Evolutionary conservation across 176 grass and related monocot species (phyloP), one percentile per base, ranked within the genome.

Genomic region (Melocanna baccifera): DNA sequence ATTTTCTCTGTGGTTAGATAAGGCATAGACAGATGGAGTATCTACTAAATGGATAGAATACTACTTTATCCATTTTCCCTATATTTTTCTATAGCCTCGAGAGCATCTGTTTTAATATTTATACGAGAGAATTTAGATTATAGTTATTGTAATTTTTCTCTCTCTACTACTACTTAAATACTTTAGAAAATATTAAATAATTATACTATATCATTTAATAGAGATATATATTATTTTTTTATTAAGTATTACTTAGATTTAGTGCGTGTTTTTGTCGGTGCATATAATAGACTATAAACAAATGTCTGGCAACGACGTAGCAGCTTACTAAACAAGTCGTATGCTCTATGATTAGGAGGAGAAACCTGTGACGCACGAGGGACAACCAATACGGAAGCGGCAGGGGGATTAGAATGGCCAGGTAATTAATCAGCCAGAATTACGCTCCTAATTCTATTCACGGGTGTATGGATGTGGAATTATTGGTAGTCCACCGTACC

Each of bases 321-420:
- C 34, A 5, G 34, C 34, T 36, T 2, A 40, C 43, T 76, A 85
- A 14, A 52, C 70, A 55, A 47, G 9, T n/a, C 34, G 4, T 2
- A 57, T 71, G 52, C 81, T 77, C 25, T 2, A 77, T 64, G 70
- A 82, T 82, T 86, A 45, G 83, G 12, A 70, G 13, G 9, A 66
- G 29, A 45, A 28, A 67, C 43, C 55, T 4, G 71, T 66, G 78
- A 26, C 72, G 40, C 83, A 86, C 83, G 88, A 72, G 88, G 30
- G 88, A 73, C 88, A 90, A 61, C 88, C 9, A 83, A 73, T 10
- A 26, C 18, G n/a, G 2, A 45, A 81, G 87, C 52, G 52, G 70
- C 52, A 70, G 51, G 26, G 12, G 6, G 68, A 36, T 53, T 76
- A 42, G 68, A 46, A 55, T n/a, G 71, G 65, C 45, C 46, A 70